phyloP scores from a whole-genome alignment of 768 basidiomycete species.

The Coprinopsis marcescibilis region DNA sequence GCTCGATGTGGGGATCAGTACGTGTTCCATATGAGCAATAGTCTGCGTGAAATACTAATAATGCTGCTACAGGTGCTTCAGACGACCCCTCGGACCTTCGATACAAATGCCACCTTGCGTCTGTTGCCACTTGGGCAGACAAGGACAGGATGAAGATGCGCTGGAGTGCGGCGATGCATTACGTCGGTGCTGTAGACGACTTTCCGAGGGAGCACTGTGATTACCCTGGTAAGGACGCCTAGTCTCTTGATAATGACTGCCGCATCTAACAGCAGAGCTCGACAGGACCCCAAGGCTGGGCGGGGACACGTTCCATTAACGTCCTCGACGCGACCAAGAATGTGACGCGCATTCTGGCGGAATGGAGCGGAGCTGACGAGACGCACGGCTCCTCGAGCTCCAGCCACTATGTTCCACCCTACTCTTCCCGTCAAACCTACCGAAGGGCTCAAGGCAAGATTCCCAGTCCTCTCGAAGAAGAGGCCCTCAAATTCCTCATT shows the following conservation, averaged over 20 bases:
- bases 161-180: slow-evolving; percentile 75
- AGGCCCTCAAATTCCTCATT: slow-evolving; percentile 87
- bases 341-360: slow-evolving; percentile 57
- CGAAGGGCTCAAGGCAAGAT: background rate
- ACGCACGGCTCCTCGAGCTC: background rate
- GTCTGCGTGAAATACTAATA: background rate
- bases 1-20: slow-evolving; percentile 39
- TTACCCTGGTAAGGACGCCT: slow-evolving; percentile 41
- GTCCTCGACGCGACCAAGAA: slow-evolving; percentile 78
- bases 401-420: background rate
- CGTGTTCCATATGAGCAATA: background rate
- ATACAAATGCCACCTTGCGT: slow-evolving; percentile 64
- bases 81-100: slow-evolving; percentile 5
- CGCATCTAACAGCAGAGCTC: background rate
- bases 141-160: slow-evolving; percentile 52
- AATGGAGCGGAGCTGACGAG: slow-evolving; percentile 33
- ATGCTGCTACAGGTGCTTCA: slow-evolving; percentile 18
- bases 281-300: slow-evolving; percentile 65
- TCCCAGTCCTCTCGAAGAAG: slow-evolving; percentile 26
- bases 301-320: slow-evolving; percentile 47
- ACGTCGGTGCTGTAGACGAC: slow-evolving; percentile 70
- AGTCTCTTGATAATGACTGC: background rate
- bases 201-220: slow-evolving; percentile 69
- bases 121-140: slow-evolving; percentile 89
- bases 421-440: background rate